Conservation (phyloP, 164 flowering plant species). For the Annona cherimola region DNA sequence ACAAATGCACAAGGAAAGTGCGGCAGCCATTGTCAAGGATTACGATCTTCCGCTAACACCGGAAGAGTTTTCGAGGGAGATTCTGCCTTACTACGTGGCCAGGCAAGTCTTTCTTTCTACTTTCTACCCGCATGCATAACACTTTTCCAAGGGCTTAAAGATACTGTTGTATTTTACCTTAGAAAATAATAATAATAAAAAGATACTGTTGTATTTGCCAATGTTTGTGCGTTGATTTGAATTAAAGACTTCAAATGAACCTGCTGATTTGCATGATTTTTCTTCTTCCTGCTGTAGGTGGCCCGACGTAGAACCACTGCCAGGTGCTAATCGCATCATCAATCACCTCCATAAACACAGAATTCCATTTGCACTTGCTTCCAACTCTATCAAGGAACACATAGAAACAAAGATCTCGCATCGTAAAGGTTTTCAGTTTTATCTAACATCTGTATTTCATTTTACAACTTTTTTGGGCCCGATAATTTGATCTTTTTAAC, state of each 20-base stretch:
- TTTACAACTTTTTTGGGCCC: too few species aligned
- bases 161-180: too few species aligned
- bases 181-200: too few species aligned
- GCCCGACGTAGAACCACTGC: constrained; percentile 62
- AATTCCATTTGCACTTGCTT: constrained; percentile 77
- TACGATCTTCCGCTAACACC: constrained; percentile 62
- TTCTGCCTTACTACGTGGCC: constrained; percentile 39
- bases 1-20: constrained; percentile 38
- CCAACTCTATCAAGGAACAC: constrained; percentile 56
- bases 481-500: too few species aligned
- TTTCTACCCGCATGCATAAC: not conserved
- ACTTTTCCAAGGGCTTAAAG: too few species aligned
- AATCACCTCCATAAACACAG: constrained; percentile 64
- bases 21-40: constrained; percentile 37
- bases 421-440: constrained; percentile 21
- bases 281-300: constrained; percentile 32
- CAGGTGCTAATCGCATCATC: constrained; percentile 78
- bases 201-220: too few species aligned
- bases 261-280: not conserved
- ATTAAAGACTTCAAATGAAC: too few species aligned
- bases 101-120: constrained; percentile 27
- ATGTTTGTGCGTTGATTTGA: too few species aligned
- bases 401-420: constrained; percentile 63
- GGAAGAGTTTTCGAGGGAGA: constrained; percentile 38
- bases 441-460: not conserved